Percentiles rank a stretch among this genome's conserved stretches.
Evolutionary conservation across 164 flowering plant species (phyloP).

Genomic region (Vitis labrusca): DNA sequence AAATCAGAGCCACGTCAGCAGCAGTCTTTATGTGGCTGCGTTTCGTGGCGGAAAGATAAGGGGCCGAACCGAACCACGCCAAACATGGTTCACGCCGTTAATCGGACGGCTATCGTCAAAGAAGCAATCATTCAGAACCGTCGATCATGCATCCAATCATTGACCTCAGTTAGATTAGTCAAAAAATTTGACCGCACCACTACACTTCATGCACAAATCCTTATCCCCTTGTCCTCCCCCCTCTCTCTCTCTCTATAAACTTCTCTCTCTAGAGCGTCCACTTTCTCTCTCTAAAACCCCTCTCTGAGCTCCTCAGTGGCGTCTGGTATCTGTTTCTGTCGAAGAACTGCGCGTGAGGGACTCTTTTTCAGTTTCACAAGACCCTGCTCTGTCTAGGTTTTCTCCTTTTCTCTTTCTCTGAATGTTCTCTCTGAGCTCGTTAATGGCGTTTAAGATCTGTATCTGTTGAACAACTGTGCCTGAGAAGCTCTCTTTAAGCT

Average conservation of each 20-base stretch:
- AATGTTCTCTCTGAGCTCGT: no score
- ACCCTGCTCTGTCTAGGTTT: no score
- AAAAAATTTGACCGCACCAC: background rate
- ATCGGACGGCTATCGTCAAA: background rate
- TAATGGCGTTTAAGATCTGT: no score
- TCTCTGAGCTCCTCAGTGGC: no score
- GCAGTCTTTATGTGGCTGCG: background rate
- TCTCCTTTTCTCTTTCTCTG: no score
- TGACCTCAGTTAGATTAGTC: background rate
- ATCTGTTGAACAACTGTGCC: no score
- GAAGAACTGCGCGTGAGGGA: no score
- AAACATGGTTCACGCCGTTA: background rate
- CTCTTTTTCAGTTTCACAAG: no score
- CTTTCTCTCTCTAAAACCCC: no score
- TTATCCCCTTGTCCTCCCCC: background rate
- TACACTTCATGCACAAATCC: background rate
- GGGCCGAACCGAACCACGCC: background rate
- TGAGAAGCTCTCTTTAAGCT: no score
- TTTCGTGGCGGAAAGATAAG: background rate
- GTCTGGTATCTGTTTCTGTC: no score
- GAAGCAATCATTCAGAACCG: background rate
- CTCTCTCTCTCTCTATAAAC: conserved; percentile 3
- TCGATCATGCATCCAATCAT: background rate
- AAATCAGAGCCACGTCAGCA: background rate
- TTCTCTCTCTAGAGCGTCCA: background rate